These are phyloP conservation scores for Stylosanthes scabra DNA, from an alignment of 331 rosid species.

Conservation along the genomic window DNA sequence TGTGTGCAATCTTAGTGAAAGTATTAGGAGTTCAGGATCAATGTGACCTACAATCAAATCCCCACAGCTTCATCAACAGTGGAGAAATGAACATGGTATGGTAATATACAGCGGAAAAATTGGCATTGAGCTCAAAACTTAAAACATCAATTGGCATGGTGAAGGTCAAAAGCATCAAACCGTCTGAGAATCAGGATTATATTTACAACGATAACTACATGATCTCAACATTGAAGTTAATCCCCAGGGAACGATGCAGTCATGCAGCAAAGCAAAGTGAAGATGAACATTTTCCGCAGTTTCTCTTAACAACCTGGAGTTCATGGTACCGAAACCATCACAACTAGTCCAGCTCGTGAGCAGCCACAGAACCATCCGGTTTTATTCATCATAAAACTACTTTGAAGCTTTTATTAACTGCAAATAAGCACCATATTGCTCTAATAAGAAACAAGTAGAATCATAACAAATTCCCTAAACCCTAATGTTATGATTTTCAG, in stretches of 20 bases:
- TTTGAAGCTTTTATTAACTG: slow-evolving; percentile 45
- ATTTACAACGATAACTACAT: slow-evolving; percentile 49
- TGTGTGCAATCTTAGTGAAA: no score
- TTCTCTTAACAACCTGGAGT: slow-evolving; percentile 40
- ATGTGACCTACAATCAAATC: no score
- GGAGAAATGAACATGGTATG: no score
- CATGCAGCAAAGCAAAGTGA: slow-evolving; percentile 39
- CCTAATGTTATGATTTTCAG: no score
- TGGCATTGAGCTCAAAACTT: no score
- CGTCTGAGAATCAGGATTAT: slow-evolving; percentile 30
- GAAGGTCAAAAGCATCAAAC: slow-evolving; percentile 33
- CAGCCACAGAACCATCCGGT: slow-evolving; percentile 41
- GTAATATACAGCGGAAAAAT: no score
- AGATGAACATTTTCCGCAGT: slow-evolving; percentile 44
- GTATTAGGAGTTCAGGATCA: no score
- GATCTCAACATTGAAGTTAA: slow-evolving; percentile 38
- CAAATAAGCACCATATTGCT: slow-evolving; percentile 41
- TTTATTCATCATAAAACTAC: slow-evolving; percentile 55
- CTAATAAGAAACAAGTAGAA: slow-evolving; percentile 29
- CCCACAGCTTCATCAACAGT: no score
- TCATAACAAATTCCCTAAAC: neutral
- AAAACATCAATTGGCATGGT: slow-evolving; percentile 31
- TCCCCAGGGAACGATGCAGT: slow-evolving; percentile 1
- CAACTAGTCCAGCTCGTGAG: slow-evolving; percentile 43
- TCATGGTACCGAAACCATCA: slow-evolving; percentile 76